Conservation (phyloP, 305 asterid species). For the Fraxinus platypoda region DNA sequence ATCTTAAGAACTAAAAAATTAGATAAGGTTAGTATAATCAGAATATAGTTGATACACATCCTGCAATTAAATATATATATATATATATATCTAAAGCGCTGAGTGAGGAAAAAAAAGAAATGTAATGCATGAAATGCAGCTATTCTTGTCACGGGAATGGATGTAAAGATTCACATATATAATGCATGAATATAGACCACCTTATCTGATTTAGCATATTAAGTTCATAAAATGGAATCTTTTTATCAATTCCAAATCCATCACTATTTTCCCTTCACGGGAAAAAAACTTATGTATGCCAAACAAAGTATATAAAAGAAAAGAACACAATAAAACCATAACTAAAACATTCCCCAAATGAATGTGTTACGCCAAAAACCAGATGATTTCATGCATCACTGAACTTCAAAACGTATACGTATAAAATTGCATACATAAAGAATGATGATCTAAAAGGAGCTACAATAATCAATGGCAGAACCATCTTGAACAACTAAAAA, state of each 20-base stretch:
- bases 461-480: neutral
- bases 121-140: neutral
- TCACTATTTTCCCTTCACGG: neutral
- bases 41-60: neutral
- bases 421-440: neutral
- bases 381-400: conserved; percentile 16
- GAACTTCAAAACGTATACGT: neutral
- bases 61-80: neutral
- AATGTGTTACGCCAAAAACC: conserved; percentile 2
- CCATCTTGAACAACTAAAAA: neutral
- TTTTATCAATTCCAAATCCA: neutral
- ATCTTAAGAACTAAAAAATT: neutral
- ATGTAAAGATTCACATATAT: neutral
- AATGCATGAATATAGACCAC: neutral
- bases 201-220: neutral
- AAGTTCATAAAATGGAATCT: neutral
- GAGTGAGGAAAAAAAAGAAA: conserved; percentile 1
- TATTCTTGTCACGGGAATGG: neutral
- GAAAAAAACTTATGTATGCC: neutral
- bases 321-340: neutral
- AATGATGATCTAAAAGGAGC: conserved; percentile 20
- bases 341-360: conserved; percentile 4
- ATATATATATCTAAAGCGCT: neutral
- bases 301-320: neutral
- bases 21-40: neutral